These are phyloP conservation scores for Acidomyces sp. DNA, from an alignment of 495 filamentous ascomycete species.

Conservation along the genomic window DNA sequence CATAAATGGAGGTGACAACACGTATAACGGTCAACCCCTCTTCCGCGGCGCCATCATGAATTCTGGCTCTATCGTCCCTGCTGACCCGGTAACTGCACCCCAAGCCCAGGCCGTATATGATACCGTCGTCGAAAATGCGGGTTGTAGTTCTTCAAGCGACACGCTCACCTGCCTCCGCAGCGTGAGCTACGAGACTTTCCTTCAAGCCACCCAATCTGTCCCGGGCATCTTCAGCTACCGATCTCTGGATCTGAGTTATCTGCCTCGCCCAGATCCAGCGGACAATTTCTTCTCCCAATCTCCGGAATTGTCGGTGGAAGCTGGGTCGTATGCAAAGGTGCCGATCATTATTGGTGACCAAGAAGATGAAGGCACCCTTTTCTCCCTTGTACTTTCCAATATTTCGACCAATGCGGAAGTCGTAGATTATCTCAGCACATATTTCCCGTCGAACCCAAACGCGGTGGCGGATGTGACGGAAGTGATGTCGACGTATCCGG, in stretches of 20 bases:
- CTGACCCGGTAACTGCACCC: slow-evolving; percentile 47
- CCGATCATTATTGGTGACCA: slow-evolving; percentile 48
- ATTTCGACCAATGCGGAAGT: slow-evolving; percentile 45
- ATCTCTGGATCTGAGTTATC: slow-evolving; percentile 11
- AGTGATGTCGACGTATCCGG: slow-evolving; percentile 45
- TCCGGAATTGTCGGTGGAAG: slow-evolving; percentile 38
- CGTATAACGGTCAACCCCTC: slow-evolving; percentile 9
- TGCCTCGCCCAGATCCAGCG: slow-evolving; percentile 15
- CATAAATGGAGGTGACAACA: slow-evolving; percentile 18
- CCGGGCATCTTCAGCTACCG: slow-evolving; percentile 18
- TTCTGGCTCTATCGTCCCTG: slow-evolving; percentile 31
- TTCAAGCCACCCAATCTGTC: slow-evolving; percentile 16
- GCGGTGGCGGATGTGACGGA: slow-evolving; percentile 14
- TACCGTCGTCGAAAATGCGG: slow-evolving; percentile 43
- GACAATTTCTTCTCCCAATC: slow-evolving; percentile 31
- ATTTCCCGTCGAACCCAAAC: slow-evolving; percentile 28
- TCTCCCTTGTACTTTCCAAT: slow-evolving; percentile 50
- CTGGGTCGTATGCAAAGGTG: slow-evolving; percentile 41
- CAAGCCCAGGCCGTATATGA: slow-evolving; percentile 55
- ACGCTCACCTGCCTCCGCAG: slow-evolving; percentile 24
- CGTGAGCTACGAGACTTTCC: slow-evolving; percentile 10
- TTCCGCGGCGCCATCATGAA: slow-evolving; percentile 16
- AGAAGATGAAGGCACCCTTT: slow-evolving; percentile 49
- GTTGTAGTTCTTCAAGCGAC: slow-evolving; percentile 37
- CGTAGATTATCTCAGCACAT: slow-evolving; percentile 45